A percentile compares a stretch with the other conserved stretches of the same genome.
phyloP scores from a whole-genome alignment of 306 rosid species.

The Calophaca sinica region DNA sequence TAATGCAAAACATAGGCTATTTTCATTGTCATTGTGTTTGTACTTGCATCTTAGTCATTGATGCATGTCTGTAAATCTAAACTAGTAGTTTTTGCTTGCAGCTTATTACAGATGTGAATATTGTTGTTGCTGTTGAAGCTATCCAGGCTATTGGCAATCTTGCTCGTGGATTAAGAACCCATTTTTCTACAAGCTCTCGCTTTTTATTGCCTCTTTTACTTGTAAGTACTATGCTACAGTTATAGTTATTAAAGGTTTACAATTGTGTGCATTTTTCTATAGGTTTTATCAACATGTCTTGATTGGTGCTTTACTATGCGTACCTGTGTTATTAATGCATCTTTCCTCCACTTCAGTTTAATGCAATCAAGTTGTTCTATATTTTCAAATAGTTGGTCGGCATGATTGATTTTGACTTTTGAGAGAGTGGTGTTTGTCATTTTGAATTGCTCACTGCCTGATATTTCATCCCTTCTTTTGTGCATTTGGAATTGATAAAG shows the following conservation, averaged over 20 bases:
- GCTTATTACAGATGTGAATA: constrained; percentile 97
- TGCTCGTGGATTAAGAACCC: constrained; percentile 85
- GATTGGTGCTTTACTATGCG: not conserved
- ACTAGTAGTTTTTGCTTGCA: constrained; percentile 52
- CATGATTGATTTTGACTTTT: too few relatives aligned
- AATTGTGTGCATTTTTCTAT: not conserved
- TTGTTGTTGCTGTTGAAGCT: constrained; percentile 99
- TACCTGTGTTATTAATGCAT: not conserved
- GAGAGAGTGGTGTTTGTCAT: not conserved
- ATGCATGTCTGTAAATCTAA: too few relatives aligned
- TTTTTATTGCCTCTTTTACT: constrained; percentile 91
- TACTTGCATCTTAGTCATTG: not conserved
- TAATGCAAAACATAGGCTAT: not conserved
- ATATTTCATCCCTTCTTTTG: not conserved
- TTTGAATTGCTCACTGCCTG: constrained; percentile 24
- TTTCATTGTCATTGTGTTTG: not conserved
- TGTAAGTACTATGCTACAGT: constrained; percentile 59
- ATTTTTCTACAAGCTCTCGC: constrained; percentile 94
- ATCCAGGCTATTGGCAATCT: constrained; percentile 97
- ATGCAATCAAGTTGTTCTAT: constrained; percentile 14
- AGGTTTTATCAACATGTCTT: not conserved
- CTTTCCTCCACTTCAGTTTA: not conserved
- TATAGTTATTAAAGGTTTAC: constrained; percentile 7
- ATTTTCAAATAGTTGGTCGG: not conserved
- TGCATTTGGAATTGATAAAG: not conserved